Base-by-base conservation (phyloP, 2,329 filamentous ascomycete species). In the Septoria linicola region DNA sequence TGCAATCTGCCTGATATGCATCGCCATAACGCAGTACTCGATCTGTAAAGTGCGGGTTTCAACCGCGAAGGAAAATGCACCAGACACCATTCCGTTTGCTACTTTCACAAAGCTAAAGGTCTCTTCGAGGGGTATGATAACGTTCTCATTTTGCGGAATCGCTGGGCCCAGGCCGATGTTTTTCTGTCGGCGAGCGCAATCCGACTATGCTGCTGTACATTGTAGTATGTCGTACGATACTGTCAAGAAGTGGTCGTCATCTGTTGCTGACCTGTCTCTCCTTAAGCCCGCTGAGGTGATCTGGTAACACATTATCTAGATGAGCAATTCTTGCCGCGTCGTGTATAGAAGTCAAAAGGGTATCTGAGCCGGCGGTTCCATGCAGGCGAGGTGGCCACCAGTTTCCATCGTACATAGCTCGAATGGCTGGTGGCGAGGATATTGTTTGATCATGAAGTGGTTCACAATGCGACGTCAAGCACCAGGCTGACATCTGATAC, bases 401-500 rank as follows among this genome's bases (percentile, higher is more conserved):
- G 32, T 17, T 17, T 25, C 40, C 49, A 55, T 45, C 32, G 27
- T 51, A 41, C 35, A 52, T 31, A 20, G 20, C 34, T 37, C 49
- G 25, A 52, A 36, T 35, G 42, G 35, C 31, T 27, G 32, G 41
- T 45, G 19, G 44, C 31, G 34, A 21, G 30, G 39, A 39, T 11
- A 17, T 14, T 17, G 44, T 17, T 52, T 30, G 21, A 25, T 50
- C 35, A 19, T 52, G 32, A 17, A 10, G 11, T 16, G 6, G 10
- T 51, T 58, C 76, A 86, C 70, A 86, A 73, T 54, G 81, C 75
- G 65, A 97, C 92, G 76, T 99, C 93, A 66, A 99, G 85, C 65
- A 99, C 93, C 66, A 99, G 79, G 78, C 92, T 97, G 71, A 99
- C 93, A 73, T 99, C 93, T 73, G 87, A 83, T 56, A 99, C 93